These are phyloP conservation scores for Trametes villosa DNA, from an alignment of 768 basidiomycete genomes.

Conservation along the genomic window DNA sequence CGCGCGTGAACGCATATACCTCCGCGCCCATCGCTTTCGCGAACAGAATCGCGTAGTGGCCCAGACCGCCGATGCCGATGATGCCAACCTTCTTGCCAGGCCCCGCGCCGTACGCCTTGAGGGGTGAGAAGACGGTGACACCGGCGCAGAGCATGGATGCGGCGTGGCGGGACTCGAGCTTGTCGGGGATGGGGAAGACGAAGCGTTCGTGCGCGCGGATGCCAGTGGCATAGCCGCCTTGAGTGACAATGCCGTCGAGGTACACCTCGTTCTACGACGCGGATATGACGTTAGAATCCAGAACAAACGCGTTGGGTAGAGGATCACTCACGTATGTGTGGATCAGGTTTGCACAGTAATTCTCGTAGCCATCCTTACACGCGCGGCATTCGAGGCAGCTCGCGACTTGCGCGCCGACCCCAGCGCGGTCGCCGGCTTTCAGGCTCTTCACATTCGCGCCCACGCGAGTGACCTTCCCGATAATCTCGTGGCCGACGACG, in stretches of 20 bases:
- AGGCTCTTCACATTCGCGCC: constrained; percentile 57
- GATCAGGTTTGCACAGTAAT: constrained; percentile 54
- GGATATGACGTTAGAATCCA: neutral
- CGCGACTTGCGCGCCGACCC: constrained; percentile 54
- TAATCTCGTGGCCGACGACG: constrained; percentile 53
- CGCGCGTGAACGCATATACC: constrained; percentile 63
- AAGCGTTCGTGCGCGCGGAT: constrained; percentile 55
- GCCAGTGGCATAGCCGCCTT: constrained; percentile 52
- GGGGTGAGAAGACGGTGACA: constrained; percentile 63
- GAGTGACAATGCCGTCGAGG: constrained; percentile 44
- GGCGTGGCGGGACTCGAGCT: constrained; percentile 52
- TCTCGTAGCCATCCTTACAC: constrained; percentile 57
- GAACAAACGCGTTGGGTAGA: neutral
- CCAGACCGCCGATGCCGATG: constrained; percentile 67
- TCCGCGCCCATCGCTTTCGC: constrained; percentile 60
- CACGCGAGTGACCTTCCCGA: constrained; percentile 57
- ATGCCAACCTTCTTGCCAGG: constrained; percentile 70
- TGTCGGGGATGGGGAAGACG: constrained; percentile 62
- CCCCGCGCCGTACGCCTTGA: constrained; percentile 55
- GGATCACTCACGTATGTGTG: constrained; percentile 44
- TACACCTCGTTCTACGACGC: constrained; percentile 39
- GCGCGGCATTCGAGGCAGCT: constrained; percentile 53
- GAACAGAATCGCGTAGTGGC: constrained; percentile 45
- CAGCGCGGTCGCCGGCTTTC: constrained; percentile 57
- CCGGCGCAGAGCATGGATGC: constrained; percentile 71